phyloP scores from a whole-genome alignment of 2,329 filamentous ascomycete genomes.

The Botrytis fragariae region DNA sequence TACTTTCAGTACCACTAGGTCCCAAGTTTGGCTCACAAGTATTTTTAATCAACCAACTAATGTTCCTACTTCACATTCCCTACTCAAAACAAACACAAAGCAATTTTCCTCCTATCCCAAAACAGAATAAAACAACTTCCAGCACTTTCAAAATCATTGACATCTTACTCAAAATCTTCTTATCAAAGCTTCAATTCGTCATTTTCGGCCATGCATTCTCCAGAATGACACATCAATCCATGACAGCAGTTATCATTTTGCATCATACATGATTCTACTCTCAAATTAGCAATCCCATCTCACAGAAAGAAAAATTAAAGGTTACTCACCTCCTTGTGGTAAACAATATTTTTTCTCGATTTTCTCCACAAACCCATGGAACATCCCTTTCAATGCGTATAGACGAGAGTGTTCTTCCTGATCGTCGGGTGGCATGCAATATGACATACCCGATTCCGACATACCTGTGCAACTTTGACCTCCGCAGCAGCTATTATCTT shows the following conservation, averaged over 20 bases:
- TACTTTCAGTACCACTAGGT: background rate
- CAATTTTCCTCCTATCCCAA: background rate
- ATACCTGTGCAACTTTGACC: background rate
- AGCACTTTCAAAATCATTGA: background rate
- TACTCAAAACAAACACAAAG: background rate
- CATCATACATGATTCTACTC: constrained; percentile 7
- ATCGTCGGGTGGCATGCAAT: background rate
- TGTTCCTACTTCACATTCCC: background rate
- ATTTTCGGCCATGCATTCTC: background rate
- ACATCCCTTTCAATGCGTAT: background rate
- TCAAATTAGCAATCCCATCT: background rate
- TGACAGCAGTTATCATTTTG: constrained; percentile 4
- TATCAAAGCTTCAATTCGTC: constrained; percentile 1
- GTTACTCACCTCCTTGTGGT: background rate
- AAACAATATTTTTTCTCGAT: background rate
- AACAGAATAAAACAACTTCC: background rate
- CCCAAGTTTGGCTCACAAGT: background rate
- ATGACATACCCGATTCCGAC: background rate
- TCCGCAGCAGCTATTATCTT: background rate
- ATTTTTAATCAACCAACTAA: background rate
- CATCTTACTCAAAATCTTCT: background rate
- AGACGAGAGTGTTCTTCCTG: background rate
- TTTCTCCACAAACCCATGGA: background rate
- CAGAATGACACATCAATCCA: constrained; percentile 2
- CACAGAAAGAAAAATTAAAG: background rate